Conservation (phyloP, 2,329 filamentous ascomycete species). For the Lomentospora prolificans region DNA sequence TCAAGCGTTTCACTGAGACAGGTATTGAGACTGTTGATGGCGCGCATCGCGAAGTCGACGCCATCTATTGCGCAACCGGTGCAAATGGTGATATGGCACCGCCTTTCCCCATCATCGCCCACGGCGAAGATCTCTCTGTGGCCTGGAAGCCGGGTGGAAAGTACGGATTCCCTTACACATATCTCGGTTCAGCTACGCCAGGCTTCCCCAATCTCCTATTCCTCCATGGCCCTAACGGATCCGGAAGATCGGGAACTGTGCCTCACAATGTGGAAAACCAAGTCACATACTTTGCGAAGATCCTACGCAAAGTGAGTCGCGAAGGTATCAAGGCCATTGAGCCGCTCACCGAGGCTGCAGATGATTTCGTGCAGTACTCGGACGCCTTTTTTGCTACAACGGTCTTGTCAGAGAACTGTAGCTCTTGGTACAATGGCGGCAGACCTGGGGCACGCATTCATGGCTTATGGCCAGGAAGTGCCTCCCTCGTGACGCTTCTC, state of each 20-base stretch:
- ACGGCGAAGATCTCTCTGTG: slow-evolving; percentile 40
- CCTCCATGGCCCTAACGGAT: slow-evolving; percentile 49
- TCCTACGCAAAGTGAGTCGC: slow-evolving; percentile 54
- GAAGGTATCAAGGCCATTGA: slow-evolving; percentile 56
- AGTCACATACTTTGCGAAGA: slow-evolving; percentile 53
- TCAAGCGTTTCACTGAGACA: slow-evolving; percentile 46
- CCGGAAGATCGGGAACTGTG: slow-evolving; percentile 54
- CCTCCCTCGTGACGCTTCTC: slow-evolving; percentile 49
- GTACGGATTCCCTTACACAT: slow-evolving; percentile 57
- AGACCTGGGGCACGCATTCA: slow-evolving; percentile 53
- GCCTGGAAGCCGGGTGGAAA: slow-evolving; percentile 47
- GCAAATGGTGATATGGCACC: slow-evolving; percentile 50
- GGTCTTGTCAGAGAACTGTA: slow-evolving; percentile 52
- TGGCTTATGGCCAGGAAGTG: slow-evolving; percentile 61
- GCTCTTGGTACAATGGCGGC: slow-evolving; percentile 64
- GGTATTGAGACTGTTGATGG: slow-evolving; percentile 54
- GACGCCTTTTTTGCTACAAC: slow-evolving; percentile 46
- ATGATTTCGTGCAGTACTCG: slow-evolving; percentile 53
- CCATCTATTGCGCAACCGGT: slow-evolving; percentile 59
- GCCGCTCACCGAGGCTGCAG: slow-evolving; percentile 47
- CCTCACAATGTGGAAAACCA: slow-evolving; percentile 59
- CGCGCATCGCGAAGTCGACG: slow-evolving; percentile 45
- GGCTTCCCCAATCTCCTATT: slow-evolving; percentile 61
- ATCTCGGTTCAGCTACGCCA: slow-evolving; percentile 53
- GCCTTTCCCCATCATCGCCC: slow-evolving; percentile 48